A percentile compares a stretch with the other conserved stretches of the same genome.
phyloP scores from a whole-genome alignment of 805 yeast species.

The Saccharomycopsis sp. region DNA sequence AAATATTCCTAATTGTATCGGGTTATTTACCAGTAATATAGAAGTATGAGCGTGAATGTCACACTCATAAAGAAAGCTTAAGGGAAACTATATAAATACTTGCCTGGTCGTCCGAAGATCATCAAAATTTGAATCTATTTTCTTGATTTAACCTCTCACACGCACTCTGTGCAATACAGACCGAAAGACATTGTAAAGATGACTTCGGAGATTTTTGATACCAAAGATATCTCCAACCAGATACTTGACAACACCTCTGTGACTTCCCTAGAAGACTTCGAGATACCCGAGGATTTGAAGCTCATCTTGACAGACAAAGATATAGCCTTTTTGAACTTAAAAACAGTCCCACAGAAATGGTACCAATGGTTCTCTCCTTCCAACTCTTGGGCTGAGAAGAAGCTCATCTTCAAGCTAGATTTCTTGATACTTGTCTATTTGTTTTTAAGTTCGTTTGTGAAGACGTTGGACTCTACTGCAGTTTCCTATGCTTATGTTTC shows the following conservation, averaged over 20 bases:
- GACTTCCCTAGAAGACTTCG: neutral
- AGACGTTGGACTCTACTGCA: constrained; percentile 46
- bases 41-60: no score
- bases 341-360: constrained; percentile 33
- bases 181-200: no score
- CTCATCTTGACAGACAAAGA: constrained; percentile 1
- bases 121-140: no score
- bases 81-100: neutral
- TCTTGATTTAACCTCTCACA: no score
- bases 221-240: neutral
- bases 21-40: no score
- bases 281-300: neutral
- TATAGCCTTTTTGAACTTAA: neutral
- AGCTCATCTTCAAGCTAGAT: constrained; percentile 31
- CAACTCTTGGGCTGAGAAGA: constrained; percentile 23
- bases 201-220: neutral
- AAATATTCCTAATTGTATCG: neutral
- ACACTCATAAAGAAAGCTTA: neutral
- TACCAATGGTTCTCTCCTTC: constrained; percentile 37
- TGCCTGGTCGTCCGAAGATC: no score
- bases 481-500: constrained; percentile 48
- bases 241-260: neutral
- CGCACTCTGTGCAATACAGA: no score
- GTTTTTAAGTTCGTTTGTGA: constrained; percentile 37
- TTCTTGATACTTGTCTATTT: constrained; percentile 28